Conservation (phyloP, 1,284 basidiomycete species). For the Cutaneotrichosporon spelunceum region DNA sequence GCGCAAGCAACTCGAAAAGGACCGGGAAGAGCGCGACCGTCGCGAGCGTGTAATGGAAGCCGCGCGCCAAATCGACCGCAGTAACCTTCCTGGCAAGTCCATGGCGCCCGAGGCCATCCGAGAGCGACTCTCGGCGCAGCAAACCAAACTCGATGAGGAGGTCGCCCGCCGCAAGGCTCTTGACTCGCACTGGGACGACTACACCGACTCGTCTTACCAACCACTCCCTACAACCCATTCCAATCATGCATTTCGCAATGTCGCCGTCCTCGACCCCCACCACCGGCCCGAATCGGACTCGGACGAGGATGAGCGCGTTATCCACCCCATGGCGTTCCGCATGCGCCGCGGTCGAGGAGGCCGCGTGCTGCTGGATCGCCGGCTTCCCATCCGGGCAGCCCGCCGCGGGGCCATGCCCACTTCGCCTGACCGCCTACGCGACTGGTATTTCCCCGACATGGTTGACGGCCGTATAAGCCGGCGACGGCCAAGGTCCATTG, state of each 20-base stretch:
- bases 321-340: conserved; percentile 58
- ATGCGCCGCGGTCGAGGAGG: conserved; percentile 77
- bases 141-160: conserved; percentile 65
- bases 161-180: conserved; percentile 60
- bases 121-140: conserved; percentile 64
- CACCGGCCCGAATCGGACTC: conserved; percentile 32
- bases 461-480: conserved; percentile 16
- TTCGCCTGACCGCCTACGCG: conserved; percentile 24
- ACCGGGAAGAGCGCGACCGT: conserved; percentile 44
- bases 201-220: conserved; percentile 73
- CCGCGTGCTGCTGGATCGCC: conserved; percentile 71
- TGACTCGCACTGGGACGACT: conserved; percentile 81
- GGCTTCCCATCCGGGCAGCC: conserved; percentile 48
- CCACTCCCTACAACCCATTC: conserved; percentile 55
- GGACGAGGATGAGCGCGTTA: conserved; percentile 30
- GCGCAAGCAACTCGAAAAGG: conserved; percentile 38
- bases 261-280: conserved; percentile 46
- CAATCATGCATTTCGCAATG: conserved; percentile 48
- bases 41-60: conserved; percentile 40
- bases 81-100: conserved; percentile 31
- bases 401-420: conserved; percentile 30
- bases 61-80: conserved; percentile 27
- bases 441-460: conserved; percentile 40
- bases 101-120: conserved; percentile 45
- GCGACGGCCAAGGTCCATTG: conserved; percentile 38